Conservation (phyloP, 2,329 filamentous ascomycete genomes). For the Cordyceps cicadae region DNA sequence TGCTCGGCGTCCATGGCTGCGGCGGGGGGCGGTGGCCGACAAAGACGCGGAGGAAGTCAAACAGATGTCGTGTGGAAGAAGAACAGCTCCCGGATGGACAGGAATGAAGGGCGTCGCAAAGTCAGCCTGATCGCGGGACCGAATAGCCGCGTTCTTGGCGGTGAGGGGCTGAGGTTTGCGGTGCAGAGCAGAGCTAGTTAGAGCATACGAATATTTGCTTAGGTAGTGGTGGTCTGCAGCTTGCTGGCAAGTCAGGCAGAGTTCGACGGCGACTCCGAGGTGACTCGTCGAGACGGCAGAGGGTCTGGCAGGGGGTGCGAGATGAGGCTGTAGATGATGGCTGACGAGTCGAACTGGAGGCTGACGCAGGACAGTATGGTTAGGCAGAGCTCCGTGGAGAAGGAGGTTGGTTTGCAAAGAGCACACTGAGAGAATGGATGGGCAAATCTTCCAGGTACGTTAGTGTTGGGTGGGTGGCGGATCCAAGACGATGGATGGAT, state of each 20-base stretch:
- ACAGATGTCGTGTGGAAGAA: not conserved
- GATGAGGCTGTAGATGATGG: not conserved
- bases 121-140: not conserved
- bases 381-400: not conserved
- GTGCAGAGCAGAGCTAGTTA: not conserved
- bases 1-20: slow-evolving; percentile 42
- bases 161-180: slow-evolving; percentile 1
- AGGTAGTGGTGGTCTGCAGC: no score
- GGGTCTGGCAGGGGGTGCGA: not conserved
- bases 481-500: not conserved
- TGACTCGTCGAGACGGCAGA: not conserved
- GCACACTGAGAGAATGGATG: not conserved
- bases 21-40: slow-evolving; percentile 6
- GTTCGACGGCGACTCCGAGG: not conserved
- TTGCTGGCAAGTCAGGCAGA: not conserved
- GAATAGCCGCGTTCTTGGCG: slow-evolving; percentile 1
- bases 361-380: not conserved
- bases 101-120: not conserved
- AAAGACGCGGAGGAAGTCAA: not conserved
- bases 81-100: not conserved
- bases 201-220: not conserved
- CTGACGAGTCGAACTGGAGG: not conserved
- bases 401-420: not conserved
- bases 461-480: not conserved
- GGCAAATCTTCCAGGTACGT: not conserved